Base-by-base conservation (phyloP, 352 stramenopile genomes). In the Ophiocytium majus region DNA sequence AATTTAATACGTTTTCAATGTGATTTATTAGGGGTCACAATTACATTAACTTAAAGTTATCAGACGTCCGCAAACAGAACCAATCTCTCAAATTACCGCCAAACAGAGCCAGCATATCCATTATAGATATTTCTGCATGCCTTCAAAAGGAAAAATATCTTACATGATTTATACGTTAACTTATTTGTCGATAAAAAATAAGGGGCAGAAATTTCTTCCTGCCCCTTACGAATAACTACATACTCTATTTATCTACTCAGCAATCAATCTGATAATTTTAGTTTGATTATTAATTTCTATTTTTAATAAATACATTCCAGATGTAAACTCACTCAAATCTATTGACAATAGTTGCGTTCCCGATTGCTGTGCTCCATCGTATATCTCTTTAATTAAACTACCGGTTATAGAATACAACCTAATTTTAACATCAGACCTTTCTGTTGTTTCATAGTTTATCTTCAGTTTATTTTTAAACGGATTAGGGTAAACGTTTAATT, bases 41-140 rank as follows among this genome's bases (percentile, higher is more conserved):
- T 71, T 71, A 71, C 57, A 71, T 71, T 71, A 71, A 71, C 57
- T 71, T 71, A 71, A 71, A 71, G 57, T 71, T 71, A 71, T 71
- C 57, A 71, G 57, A 71, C 57, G 57, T 71, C 57, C 57, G 57
- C 57, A 71, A 71, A 71, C 57, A 71, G 57, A 71, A 71, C 57
- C 57, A 71, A 71, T 71, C 57, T 71, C 57, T 71, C 57, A 71
- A 71, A 71, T 71, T 71, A 71, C 57, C 57, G 57, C 57, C 57
- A 71, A 71, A 71, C 57, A 71, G 57, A 71, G 57, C 57, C 57
- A 71, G 57, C 57, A 71, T 71, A 71, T 71, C 57, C 57, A 71
- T 71, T 71, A 71, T 71, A 71, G 57, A 71, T 71, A 71, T 71
- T 71, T 71, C 57, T 71, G 57, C 57, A 71, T 71, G 57, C 57